Evolutionary conservation across 805 yeast genomes (phyloP).

Genomic region (Candida boleticola): DNA sequence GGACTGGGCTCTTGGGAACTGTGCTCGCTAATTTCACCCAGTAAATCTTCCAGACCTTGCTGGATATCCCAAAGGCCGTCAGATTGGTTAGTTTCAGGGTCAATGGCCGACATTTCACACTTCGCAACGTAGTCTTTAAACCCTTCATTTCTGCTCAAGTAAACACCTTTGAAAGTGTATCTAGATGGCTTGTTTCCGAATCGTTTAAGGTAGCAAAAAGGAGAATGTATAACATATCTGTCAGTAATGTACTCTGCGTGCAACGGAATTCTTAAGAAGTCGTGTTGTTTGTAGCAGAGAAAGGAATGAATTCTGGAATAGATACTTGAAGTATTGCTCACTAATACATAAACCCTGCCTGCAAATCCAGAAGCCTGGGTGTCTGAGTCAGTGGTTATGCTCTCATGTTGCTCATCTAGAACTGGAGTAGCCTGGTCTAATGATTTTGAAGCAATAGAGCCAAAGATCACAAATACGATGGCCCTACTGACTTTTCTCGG

Average conservation of each 20-base stretch:
- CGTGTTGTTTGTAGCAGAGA: background rate
- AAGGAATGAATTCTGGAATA: background rate
- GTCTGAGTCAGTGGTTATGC: too few relatives aligned
- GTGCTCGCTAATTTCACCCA: too few relatives aligned
- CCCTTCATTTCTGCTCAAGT: constrained; percentile 15
- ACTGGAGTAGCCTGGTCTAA: too few relatives aligned
- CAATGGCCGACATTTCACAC: background rate
- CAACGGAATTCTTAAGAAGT: background rate
- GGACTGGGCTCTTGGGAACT: too few relatives aligned
- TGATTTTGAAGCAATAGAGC: too few relatives aligned
- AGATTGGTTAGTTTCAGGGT: background rate
- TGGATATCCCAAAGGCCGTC: background rate
- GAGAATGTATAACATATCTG: constrained; percentile 35
- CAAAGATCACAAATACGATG: background rate
- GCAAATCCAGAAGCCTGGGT: background rate
- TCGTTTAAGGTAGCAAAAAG: constrained; percentile 23
- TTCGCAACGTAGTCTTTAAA: constrained; percentile 14
- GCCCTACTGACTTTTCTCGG: background rate
- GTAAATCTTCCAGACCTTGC: background rate
- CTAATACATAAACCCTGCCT: background rate
- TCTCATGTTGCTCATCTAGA: too few relatives aligned
- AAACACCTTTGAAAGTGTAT: constrained; percentile 15
- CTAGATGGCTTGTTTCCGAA: constrained; percentile 10
- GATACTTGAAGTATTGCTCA: background rate
- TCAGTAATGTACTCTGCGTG: constrained; percentile 37